Evolutionary conservation across 2,329 filamentous ascomycete species (phyloP).

Genomic region (Alternaria gansuensis): DNA sequence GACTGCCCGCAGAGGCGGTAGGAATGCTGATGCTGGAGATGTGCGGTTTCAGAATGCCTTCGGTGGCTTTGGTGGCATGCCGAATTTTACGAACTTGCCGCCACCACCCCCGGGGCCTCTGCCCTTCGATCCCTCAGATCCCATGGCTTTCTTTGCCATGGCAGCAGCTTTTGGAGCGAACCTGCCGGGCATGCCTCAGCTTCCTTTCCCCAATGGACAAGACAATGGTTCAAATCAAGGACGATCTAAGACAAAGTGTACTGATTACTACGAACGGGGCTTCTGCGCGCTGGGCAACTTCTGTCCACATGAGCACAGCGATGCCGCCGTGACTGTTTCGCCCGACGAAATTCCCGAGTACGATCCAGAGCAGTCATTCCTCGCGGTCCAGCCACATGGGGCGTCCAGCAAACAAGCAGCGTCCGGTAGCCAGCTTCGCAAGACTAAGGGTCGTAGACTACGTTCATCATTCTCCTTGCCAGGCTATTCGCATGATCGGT

Average conservation of each 20-base stretch:
- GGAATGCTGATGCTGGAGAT: constrained; percentile 18
- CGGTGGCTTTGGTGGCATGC: constrained; percentile 21
- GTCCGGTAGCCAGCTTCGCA: constrained; percentile 32
- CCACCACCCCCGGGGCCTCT: constrained; percentile 58
- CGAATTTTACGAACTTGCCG: constrained; percentile 46
- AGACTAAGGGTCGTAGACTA: constrained; percentile 33
- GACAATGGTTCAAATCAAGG: constrained; percentile 22
- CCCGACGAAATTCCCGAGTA: constrained; percentile 58
- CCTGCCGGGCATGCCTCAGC: constrained; percentile 53
- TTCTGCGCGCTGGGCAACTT: constrained; percentile 73
- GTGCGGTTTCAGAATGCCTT: constrained; percentile 20
- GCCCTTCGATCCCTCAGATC: constrained; percentile 66
- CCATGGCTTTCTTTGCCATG: constrained; percentile 70
- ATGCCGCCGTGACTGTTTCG: constrained; percentile 33
- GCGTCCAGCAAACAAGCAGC: not conserved
- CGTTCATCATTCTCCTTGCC: constrained; percentile 69
- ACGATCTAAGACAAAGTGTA: constrained; percentile 63
- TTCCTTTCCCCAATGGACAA: constrained; percentile 49
- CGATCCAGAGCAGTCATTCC: constrained; percentile 64
- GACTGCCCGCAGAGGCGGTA: constrained; percentile 64
- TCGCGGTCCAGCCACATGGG: constrained; percentile 35
- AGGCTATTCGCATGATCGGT: constrained; percentile 69
- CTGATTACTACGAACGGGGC: constrained; percentile 76
- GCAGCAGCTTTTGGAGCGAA: constrained; percentile 59
- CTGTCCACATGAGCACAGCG: constrained; percentile 75